Percentiles rank a stretch among this genome's conserved stretches.
Conservation (phyloP, 768 basidiomycete species). For the Astraeus odoratus region DNA sequence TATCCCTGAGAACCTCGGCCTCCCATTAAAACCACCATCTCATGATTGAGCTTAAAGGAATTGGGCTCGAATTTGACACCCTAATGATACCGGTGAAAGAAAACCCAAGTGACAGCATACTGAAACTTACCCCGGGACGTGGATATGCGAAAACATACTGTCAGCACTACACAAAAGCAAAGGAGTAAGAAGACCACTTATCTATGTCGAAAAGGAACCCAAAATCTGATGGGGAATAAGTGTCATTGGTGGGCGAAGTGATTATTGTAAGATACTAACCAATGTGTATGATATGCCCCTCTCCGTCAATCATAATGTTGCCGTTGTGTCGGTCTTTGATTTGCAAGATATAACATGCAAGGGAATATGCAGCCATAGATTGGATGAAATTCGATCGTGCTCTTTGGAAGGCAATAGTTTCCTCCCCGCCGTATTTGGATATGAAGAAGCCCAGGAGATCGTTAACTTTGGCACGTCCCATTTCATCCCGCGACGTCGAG, state of each 20-base stretch:
- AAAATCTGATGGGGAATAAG: conserved; percentile 55
- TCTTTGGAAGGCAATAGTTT: conserved; percentile 83
- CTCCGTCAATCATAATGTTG: conserved; percentile 99
- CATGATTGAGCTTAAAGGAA: conserved; percentile 97
- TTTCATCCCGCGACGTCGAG: conserved; percentile 96
- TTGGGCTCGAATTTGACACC: conserved; percentile 98
- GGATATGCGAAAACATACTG: conserved; percentile 19
- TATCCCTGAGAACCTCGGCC: conserved; percentile 93
- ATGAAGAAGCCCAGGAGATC: conserved; percentile 93
- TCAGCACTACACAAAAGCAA: conserved; percentile 15
- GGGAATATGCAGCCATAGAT: conserved; percentile 98
- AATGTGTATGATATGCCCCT: conserved; percentile 94
- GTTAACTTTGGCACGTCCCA: conserved; percentile 98
- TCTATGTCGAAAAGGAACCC: conserved; percentile 98
- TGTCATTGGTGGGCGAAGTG: not conserved
- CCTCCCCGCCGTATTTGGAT: conserved; percentile 86
- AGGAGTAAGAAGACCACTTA: conserved; percentile 43
- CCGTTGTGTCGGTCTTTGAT: conserved; percentile 99
- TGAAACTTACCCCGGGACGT: conserved; percentile 55
- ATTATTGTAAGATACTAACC: conserved; percentile 46
- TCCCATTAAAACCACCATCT: conserved; percentile 98
- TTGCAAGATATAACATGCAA: conserved; percentile 95
- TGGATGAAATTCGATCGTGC: conserved; percentile 96
- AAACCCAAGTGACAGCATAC: conserved; percentile 1
- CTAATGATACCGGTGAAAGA: conserved; percentile 33